phyloP scores from a whole-genome alignment of 495 filamentous ascomycete genomes.

The Penicillium salamii region DNA sequence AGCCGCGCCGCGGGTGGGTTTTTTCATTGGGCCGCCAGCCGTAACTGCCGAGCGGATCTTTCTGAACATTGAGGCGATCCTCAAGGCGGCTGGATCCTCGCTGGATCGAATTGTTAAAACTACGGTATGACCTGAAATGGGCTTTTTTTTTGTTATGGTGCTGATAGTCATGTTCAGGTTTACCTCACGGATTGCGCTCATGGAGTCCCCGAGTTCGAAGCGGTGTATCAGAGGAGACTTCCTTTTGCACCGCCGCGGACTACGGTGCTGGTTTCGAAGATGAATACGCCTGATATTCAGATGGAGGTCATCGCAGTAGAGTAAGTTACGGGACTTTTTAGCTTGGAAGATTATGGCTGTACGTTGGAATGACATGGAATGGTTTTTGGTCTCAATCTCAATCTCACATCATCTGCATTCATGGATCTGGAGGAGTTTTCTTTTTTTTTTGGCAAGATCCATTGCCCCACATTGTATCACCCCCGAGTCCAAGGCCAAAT shows the following conservation, averaged over 20 bases:
- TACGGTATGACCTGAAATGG: not conserved
- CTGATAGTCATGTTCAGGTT: not conserved
- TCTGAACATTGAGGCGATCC: not conserved
- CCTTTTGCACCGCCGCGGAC: conserved; percentile 1
- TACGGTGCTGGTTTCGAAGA: not conserved
- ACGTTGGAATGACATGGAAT: too few relatives aligned
- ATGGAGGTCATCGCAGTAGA: not conserved
- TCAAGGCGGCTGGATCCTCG: not conserved
- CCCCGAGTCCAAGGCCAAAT: too few relatives aligned
- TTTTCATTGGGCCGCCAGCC: not conserved
- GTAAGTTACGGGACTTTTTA: too few relatives aligned
- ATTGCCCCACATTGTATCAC: too few relatives aligned
- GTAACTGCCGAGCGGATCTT: not conserved
- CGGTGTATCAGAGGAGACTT: not conserved
- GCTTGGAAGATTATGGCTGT: too few relatives aligned
- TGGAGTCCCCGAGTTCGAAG: not conserved
- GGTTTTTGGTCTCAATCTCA: too few relatives aligned
- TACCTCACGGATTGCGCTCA: not conserved
- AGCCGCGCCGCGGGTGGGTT: not conserved
- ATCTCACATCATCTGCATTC: too few relatives aligned
- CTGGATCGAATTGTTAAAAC: not conserved
- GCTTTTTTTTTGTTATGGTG: not conserved
- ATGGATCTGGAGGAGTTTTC: too few relatives aligned
- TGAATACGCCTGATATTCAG: not conserved
- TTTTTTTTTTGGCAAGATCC: too few relatives aligned